Evolutionary conservation across 2,329 filamentous ascomycete species (phyloP), one percentile per base, ranked within the genome.

Genomic region (Phaeosphaeria sp.): DNA sequence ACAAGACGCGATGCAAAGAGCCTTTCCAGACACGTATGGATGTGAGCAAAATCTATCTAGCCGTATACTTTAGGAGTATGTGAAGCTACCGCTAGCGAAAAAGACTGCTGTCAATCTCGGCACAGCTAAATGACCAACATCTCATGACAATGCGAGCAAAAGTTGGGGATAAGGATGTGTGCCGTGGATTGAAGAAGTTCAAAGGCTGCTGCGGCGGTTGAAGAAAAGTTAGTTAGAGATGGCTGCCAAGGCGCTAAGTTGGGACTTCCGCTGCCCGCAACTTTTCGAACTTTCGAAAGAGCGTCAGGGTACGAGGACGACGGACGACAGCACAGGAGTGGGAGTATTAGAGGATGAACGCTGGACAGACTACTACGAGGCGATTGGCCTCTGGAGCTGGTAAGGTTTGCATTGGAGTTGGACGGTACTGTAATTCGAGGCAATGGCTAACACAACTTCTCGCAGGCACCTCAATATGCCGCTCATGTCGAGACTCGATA

Each of bases 1-100:
- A 42, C 20, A 18, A 18, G 6, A 18, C 39, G 39, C 39, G 17
- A 18, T 11, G 17, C 17, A 42, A 42, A 9, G 39, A 5, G 15
- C 18, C 43, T 46, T 22, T 24, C 18, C 20, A 11, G 9, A 15
- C 24, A 42, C 51, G 59, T 54, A 51, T 53, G 55, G 43, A 85
- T 97, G 91, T 96, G 79, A 84, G 90, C 92, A 92, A 88, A 87
- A 87, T 87, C 93, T 96, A 97, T 97, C 93, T 96, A 97, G 94
- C 92, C 85, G 90, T 88, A 89, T 87, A 85, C 91, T 89, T 91
- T 92, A 87, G 78, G 80, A 75, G 59, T 27, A 77, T 76, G 80
- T 81, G 86, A 91, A 93, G 92, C 91, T 89, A 89, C 91, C 87
- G 93, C 91, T 97, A 97, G 93, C 93, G 93, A 96, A 93, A 93